phyloP scores from a whole-genome alignment of 176 grass and related monocot genomes.

The Oryza glaberrima region DNA sequence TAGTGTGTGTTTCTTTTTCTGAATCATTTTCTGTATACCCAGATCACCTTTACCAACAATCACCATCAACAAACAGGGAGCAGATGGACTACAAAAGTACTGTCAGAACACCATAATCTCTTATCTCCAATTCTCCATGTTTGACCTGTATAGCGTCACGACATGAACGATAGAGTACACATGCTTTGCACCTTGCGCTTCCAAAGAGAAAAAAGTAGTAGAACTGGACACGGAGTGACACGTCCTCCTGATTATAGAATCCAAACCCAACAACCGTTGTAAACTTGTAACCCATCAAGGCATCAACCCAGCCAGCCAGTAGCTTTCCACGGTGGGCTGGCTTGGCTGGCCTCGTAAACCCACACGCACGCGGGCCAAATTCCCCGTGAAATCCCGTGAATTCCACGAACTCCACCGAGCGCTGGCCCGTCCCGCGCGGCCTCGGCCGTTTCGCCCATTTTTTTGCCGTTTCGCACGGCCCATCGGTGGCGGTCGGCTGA shows the following conservation, averaged over 20 bases:
- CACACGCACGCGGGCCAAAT: not conserved
- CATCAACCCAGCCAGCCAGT: no score
- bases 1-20: not conserved
- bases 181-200: no score
- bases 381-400: not conserved
- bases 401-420: not conserved
- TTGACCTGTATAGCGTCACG: not conserved
- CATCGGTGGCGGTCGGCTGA: not conserved
- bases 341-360: not conserved
- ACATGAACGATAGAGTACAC: not conserved
- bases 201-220: not conserved
- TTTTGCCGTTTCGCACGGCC: not conserved
- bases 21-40: no score
- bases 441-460: not conserved
- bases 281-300: no score
- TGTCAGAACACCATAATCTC: no score
- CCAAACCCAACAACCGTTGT: not conserved
- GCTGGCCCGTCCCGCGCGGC: not conserved
- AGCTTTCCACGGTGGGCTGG: not conserved
- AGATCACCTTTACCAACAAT: not conserved
- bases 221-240: not conserved
- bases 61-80: not conserved
- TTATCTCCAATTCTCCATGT: not conserved
- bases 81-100: not conserved
- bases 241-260: not conserved